These are phyloP conservation scores for Xylariaceae sp. DNA, from an alignment of 2,329 filamentous ascomycete genomes.

Conservation along the genomic window DNA sequence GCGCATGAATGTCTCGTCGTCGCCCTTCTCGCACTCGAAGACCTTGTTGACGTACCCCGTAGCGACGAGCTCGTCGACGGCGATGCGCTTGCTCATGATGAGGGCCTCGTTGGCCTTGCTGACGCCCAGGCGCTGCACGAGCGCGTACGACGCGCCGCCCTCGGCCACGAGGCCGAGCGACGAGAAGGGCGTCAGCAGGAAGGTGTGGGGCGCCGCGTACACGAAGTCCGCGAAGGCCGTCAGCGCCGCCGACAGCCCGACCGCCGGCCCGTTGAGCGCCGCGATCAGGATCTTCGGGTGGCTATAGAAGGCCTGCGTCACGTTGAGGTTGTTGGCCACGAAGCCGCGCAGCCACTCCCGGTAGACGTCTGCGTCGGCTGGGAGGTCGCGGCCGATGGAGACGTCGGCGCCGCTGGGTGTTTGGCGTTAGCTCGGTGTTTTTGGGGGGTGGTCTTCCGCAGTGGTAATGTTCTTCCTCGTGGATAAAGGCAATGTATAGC, in stretches of 20 bases:
- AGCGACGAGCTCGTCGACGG: conserved; percentile 72
- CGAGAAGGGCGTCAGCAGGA: conserved; percentile 88
- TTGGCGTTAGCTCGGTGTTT: background rate
- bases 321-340: conserved; percentile 85
- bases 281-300: conserved; percentile 93
- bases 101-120: conserved; percentile 89
- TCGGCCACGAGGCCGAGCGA: conserved; percentile 90
- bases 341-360: conserved; percentile 71
- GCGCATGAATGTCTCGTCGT: conserved; percentile 71
- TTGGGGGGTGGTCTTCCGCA: background rate
- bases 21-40: conserved; percentile 64
- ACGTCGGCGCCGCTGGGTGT: conserved; percentile 30
- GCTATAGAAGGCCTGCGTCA: conserved; percentile 87
- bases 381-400: conserved; percentile 14
- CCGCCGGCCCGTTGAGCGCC: conserved; percentile 88
- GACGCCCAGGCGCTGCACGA: conserved; percentile 81
- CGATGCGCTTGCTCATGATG: conserved; percentile 83
- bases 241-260: conserved; percentile 87
- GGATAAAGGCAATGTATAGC: no score
- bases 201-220: conserved; percentile 81
- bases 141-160: conserved; percentile 78
- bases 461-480: background rate
- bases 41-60: conserved; percentile 88
- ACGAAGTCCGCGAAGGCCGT: conserved; percentile 89
- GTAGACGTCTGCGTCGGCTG: conserved; percentile 43